Conservation (phyloP, 495 filamentous ascomycete species). For the Penicillium argentinense region DNA sequence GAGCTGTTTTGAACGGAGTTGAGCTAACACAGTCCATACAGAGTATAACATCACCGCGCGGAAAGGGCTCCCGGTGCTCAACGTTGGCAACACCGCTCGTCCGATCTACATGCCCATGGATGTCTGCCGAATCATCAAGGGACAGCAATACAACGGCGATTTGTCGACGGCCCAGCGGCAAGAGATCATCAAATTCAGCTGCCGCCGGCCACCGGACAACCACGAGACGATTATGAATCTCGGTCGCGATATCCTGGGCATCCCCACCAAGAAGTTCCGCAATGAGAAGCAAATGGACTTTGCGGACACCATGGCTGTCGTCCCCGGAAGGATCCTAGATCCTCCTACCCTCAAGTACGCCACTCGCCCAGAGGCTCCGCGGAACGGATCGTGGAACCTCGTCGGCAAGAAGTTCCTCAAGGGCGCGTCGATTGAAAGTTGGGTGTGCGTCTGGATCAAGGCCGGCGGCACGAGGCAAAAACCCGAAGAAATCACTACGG, state of each 20-base stretch:
- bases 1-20: background rate
- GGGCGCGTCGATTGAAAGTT: background rate
- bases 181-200: constrained; percentile 65
- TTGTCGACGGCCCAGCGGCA: constrained; percentile 51
- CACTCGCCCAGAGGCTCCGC: background rate
- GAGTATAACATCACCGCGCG: constrained; percentile 10
- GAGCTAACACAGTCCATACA: background rate
- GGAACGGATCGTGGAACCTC: constrained; percentile 21
- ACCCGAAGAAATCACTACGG: background rate
- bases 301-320: constrained; percentile 12
- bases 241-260: constrained; percentile 49
- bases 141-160: constrained; percentile 57
- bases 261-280: constrained; percentile 21
- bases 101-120: constrained; percentile 66
- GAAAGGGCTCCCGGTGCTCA: constrained; percentile 56
- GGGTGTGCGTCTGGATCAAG: constrained; percentile 4
- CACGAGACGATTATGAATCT: constrained; percentile 56
- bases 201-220: constrained; percentile 60
- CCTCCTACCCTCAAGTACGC: constrained; percentile 19
- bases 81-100: constrained; percentile 54
- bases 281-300: constrained; percentile 3
- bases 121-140: constrained; percentile 56
- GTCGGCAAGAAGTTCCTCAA: constrained; percentile 5
- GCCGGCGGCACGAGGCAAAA: background rate
- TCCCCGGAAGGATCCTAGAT: constrained; percentile 16